Conservation (phyloP, 1,284 basidiomycete species). For the Trichosporon sp. region DNA sequence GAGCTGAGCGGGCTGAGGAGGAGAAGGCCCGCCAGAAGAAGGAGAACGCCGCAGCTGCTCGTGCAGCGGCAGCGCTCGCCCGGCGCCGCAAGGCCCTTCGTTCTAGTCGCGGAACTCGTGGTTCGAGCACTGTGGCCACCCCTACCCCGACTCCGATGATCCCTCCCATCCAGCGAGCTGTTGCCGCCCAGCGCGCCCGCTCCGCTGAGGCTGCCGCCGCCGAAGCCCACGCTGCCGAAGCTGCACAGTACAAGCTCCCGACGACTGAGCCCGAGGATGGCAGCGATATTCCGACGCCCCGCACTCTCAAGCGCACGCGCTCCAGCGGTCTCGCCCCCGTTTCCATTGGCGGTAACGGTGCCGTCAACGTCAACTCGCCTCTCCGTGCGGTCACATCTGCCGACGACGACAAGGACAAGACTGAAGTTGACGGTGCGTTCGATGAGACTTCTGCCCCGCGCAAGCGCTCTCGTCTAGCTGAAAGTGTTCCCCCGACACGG, state of each 20-base stretch:
- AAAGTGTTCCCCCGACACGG: slow-evolving; percentile 20
- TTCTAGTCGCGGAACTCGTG: slow-evolving; percentile 27
- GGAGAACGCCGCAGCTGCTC: slow-evolving; percentile 41
- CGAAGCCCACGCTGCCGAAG: slow-evolving; percentile 21
- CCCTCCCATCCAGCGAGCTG: slow-evolving; percentile 31
- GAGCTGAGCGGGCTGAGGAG: slow-evolving; percentile 37
- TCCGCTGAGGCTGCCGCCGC: slow-evolving; percentile 30
- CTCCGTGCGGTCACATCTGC: slow-evolving; percentile 38
- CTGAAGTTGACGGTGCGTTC: background rate
- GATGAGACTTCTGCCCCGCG: slow-evolving; percentile 11
- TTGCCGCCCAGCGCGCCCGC: slow-evolving; percentile 31
- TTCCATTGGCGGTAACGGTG: slow-evolving; percentile 25
- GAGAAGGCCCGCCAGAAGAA: slow-evolving; percentile 41
- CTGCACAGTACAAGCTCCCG: slow-evolving; percentile 18
- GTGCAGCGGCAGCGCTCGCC: slow-evolving; percentile 37
- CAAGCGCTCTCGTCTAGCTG: slow-evolving; percentile 30
- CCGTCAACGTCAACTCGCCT: slow-evolving; percentile 35
- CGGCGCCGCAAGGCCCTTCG: slow-evolving; percentile 29
- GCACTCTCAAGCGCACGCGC: slow-evolving; percentile 41
- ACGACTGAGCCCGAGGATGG: slow-evolving; percentile 7
- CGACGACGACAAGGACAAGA: slow-evolving; percentile 25
- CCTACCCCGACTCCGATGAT: slow-evolving; percentile 31
- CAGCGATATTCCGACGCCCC: background rate
- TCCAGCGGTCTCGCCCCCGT: slow-evolving; percentile 34
- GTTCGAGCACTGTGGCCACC: slow-evolving; percentile 21